Percentiles rank a stretch among this genome's conserved stretches.
Evolutionary conservation across 306 rosid genomes (phyloP).

Genomic region (Crotalaria pallida): DNA sequence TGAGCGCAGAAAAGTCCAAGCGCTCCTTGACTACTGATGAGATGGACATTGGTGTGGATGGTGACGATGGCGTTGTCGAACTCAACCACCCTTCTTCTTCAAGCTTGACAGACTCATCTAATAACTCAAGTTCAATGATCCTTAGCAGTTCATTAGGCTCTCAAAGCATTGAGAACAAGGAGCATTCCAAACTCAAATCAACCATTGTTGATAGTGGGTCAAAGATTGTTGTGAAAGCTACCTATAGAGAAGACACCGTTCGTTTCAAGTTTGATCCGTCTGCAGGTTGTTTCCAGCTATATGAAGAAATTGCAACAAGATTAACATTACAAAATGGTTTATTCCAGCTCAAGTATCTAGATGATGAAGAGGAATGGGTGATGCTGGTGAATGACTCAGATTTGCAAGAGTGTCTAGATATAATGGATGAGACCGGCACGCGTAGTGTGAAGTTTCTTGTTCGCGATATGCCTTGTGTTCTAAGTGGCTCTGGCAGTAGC

Average conservation of each 20-base stretch:
- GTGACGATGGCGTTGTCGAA: slow-evolving; percentile 36
- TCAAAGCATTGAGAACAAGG: slow-evolving; percentile 46
- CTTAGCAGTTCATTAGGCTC: slow-evolving; percentile 51
- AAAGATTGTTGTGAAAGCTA: slow-evolving; percentile 66
- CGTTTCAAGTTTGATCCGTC: slow-evolving; percentile 72
- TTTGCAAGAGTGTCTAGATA: slow-evolving; percentile 70
- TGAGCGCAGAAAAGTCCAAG: slow-evolving; percentile 24
- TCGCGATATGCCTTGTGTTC: slow-evolving; percentile 42
- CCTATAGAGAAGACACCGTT: slow-evolving; percentile 57
- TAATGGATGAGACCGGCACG: slow-evolving; percentile 54
- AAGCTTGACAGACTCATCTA: slow-evolving; percentile 62
- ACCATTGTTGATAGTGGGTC: slow-evolving; percentile 34
- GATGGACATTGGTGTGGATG: slow-evolving; percentile 31
- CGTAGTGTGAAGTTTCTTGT: slow-evolving; percentile 57
- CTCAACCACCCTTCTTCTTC: slow-evolving; percentile 45
- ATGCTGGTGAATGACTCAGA: slow-evolving; percentile 65
- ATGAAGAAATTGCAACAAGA: slow-evolving; percentile 67
- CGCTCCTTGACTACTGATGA: slow-evolving; percentile 35
- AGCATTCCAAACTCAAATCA: slow-evolving; percentile 35
- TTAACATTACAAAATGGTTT: slow-evolving; percentile 62
- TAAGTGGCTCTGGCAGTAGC: slow-evolving; percentile 63
- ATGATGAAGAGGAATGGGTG: slow-evolving; percentile 91
- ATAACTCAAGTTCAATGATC: slow-evolving; percentile 36
- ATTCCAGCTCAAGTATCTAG: slow-evolving; percentile 73
- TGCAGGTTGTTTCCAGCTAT: slow-evolving; percentile 49